These are phyloP conservation scores for Fistulinella staudtii DNA, from an alignment of 1,284 basidiomycete species.

Conservation along the genomic window DNA sequence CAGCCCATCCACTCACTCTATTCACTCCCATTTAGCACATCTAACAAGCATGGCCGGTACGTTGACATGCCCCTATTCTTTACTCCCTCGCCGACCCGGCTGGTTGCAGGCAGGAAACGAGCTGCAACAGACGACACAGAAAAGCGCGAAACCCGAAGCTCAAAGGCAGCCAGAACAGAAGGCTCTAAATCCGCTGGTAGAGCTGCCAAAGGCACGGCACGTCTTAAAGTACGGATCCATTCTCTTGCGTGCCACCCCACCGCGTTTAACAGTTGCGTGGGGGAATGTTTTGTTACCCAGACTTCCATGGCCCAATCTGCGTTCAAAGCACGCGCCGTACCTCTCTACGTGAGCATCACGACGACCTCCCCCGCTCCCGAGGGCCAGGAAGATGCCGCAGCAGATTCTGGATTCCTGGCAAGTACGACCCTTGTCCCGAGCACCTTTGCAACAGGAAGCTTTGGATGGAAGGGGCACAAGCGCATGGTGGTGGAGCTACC, in stretches of 20 bases:
- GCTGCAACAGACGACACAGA: constrained; percentile 40
- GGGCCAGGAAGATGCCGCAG: constrained; percentile 36
- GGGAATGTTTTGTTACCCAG: constrained; percentile 24
- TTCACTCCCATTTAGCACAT: background rate
- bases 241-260: background rate
- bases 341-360: constrained; percentile 65
- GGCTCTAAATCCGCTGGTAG: constrained; percentile 24
- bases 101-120: constrained; percentile 43
- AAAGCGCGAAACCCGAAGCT: constrained; percentile 40
- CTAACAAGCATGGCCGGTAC: constrained; percentile 30
- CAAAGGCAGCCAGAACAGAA: constrained; percentile 49
- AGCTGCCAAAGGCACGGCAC: constrained; percentile 40
- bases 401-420: constrained; percentile 63
- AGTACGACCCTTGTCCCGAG: constrained; percentile 52
- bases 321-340: constrained; percentile 64
- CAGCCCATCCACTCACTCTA: background rate
- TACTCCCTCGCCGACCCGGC: background rate
- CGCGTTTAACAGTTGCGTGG: background rate
- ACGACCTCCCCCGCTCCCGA: constrained; percentile 56
- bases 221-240: constrained; percentile 26
- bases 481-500: constrained; percentile 61
- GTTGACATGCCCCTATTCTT: constrained; percentile 20
- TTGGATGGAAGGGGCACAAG: constrained; percentile 77
- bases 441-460: constrained; percentile 68
- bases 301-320: constrained; percentile 44